A percentile compares a stretch with the other conserved stretches of the same genome.
Evolutionary conservation across 2,329 filamentous ascomycete species (phyloP).

Genomic region (Penicillium sp.): DNA sequence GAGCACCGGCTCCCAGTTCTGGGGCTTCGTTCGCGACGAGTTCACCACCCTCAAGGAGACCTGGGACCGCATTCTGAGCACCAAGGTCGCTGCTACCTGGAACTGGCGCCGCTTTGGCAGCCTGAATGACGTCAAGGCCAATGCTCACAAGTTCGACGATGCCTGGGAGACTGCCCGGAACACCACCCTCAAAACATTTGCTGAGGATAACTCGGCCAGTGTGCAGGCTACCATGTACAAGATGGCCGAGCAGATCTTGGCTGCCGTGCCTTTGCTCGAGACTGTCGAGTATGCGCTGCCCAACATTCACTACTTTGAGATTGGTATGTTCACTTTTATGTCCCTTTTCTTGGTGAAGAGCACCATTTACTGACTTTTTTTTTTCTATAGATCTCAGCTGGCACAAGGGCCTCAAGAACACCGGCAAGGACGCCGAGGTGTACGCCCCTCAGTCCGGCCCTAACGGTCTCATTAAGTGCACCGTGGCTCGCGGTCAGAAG

Average conservation of each 20-base stretch:
- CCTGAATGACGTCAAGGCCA: slow-evolving; percentile 67
- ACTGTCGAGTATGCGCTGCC: slow-evolving; percentile 81
- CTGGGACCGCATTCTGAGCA: slow-evolving; percentile 94
- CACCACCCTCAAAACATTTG: slow-evolving; percentile 91
- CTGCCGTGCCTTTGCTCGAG: slow-evolving; percentile 69
- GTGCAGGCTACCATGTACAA: slow-evolving; percentile 99
- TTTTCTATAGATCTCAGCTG: slow-evolving; percentile 76
- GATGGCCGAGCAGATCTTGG: slow-evolving; percentile 88
- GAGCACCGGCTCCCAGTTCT: slow-evolving; percentile 94
- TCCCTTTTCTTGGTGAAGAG: not conserved
- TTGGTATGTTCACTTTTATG: slow-evolving; percentile 53
- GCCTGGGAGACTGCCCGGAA: slow-evolving; percentile 76
- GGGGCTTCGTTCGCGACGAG: slow-evolving; percentile 90
- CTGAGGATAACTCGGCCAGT: slow-evolving; percentile 84
- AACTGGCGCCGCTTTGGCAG: slow-evolving; percentile 73
- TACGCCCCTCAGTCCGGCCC: slow-evolving; percentile 91
- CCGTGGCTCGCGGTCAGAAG: slow-evolving; percentile 57
- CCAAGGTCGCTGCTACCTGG: slow-evolving; percentile 87
- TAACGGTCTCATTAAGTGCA: slow-evolving; percentile 94
- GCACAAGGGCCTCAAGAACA: slow-evolving; percentile 95
- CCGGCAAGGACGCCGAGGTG: slow-evolving; percentile 91
- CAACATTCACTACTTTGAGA: slow-evolving; percentile 99
- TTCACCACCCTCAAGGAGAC: slow-evolving; percentile 88
- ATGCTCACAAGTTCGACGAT: slow-evolving; percentile 69
- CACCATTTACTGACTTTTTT: slow-evolving; percentile 7